Evolutionary conservation across 139 green algal species (phyloP), one percentile per base, ranked within the genome.

Genomic region (Closterium sp.): DNA sequence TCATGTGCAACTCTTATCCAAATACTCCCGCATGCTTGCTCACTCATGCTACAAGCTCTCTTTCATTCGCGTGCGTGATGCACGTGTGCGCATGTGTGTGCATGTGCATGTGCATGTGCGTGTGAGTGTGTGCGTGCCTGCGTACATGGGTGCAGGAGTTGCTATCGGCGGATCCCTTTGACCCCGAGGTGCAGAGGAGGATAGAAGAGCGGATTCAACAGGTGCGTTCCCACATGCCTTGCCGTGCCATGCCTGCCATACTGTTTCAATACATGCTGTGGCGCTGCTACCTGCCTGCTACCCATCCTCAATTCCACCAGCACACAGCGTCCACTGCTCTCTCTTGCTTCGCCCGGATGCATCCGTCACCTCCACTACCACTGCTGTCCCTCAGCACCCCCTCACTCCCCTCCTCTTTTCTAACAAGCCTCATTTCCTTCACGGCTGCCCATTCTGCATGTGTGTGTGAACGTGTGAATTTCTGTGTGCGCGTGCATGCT

Each of bases 151-250:
- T 66, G 81, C 91, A 93, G n/a, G 91, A 86, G 21, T 86, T 98
- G 88, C 91, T 97, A 85, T 95, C 94, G 28, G 96, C 95, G 31
- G 97, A 99, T 91, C 97, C 97, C 4, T 98, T 99, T 89, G 96
- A 99, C 90, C 55, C 95, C 0, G 98, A 98, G 81, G 96, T 96
- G 30, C 97, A 99, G 95, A 84, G 33, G 12, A 96, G 95, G 85
- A 98, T 99, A 87, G 96, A 98, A 91, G 97, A 98, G 91, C 76
- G 94, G 33, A 99, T 99, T 86, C 93, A 95, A 34, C 86, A 93
- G 90, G 90, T 92, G n/a, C 8, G 28, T 87, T 34, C 35, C 5
- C n/a, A 1, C 28, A 30, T 35, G 23, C 9, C 85, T 38, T 33
- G 23, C 31, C 85, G 4, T 38, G 30, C 3, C 2, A 88, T 66